A percentile compares a stretch with the other conserved stretches of the same genome.
These are phyloP conservation scores for Pichia sp. DNA, from an alignment of 1,139 yeast species.

Conservation along the genomic window DNA sequence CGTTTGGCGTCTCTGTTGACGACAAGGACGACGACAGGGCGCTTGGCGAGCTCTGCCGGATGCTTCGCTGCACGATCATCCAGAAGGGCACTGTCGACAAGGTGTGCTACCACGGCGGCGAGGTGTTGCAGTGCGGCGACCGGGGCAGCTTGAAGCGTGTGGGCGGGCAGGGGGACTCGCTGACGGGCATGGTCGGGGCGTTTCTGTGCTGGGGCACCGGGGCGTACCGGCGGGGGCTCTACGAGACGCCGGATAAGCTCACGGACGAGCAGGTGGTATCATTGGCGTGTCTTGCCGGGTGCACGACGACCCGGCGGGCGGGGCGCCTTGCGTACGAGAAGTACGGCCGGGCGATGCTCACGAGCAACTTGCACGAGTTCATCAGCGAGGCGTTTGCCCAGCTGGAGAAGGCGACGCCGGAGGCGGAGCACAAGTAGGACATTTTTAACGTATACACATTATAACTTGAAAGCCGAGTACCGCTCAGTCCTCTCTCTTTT, in stretches of 20 bases:
- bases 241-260: constrained; percentile 27
- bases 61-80: constrained; percentile 58
- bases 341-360: constrained; percentile 77
- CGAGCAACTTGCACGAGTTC: constrained; percentile 69
- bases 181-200: constrained; percentile 68
- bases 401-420: neutral
- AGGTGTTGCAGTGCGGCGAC: constrained; percentile 37
- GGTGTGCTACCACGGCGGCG: constrained; percentile 48
- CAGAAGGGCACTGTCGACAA: constrained; percentile 69
- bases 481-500: constrained; percentile 24
- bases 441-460: neutral
- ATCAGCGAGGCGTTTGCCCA: constrained; percentile 49
- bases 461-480: too few relatives aligned
- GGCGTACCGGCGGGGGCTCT: constrained; percentile 53
- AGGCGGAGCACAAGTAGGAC: neutral
- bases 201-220: constrained; percentile 59
- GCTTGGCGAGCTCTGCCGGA: constrained; percentile 41
- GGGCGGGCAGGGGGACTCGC: constrained; percentile 87
- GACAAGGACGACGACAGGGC: neutral
- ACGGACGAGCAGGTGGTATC: constrained; percentile 41
- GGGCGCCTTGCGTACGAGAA: constrained; percentile 58
- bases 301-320: constrained; percentile 62
- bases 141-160: constrained; percentile 69
- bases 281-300: constrained; percentile 73
- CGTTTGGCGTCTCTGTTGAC: constrained; percentile 25